Base-by-base conservation (phyloP, 228 moss, liverwort and hornwort species). In the Sphagnum fallax region DNA sequence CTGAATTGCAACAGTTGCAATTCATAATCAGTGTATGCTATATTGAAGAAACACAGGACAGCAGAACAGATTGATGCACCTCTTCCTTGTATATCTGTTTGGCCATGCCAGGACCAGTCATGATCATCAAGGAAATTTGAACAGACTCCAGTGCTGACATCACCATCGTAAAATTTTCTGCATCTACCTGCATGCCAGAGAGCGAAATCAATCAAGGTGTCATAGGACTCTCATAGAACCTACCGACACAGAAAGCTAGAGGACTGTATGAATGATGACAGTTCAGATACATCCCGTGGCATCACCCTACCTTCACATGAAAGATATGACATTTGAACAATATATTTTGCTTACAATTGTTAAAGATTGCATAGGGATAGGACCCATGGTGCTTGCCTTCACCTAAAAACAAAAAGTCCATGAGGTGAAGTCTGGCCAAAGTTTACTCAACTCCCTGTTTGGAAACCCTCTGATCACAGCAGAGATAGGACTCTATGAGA, bases 51-150 rank as follows among this genome's bases (percentile, higher is more conserved):
- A 62, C 6, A 6, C 62, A 32, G 32, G 32, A 32, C 32, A 32
- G 32, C 32, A 32, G 32, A 32, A 32, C 32, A 32, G 32, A 32
- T 32, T 3, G 32, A 32, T 16, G 59, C 51, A 91, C 91, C 81
- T 98, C 97, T 80, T 98, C 97, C 79, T 90, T 93, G 64, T 90
- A 93, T 8, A 98, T 83, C 84, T 98, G 93, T 79, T 93, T 93
- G 62, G 93, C 87, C 97, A 98, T 98, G 66, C 81, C 79, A 74
- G 85, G 67, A 66, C 78, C 82, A 13, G 91, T 87, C 97, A 98
- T 93, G 50, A 98, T 77, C 55, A 80, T 80, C 72, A 98, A 75
- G 68, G 90, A 90, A 75, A 83, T 79, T 70, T 91, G 97, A 71
- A 92, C 91, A 73, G 93, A 82, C 79, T 98, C 97, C 65, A 98